These are phyloP conservation scores for Ustilago loliicola DNA, from an alignment of 1,284 basidiomycete genomes.

Conservation along the genomic window DNA sequence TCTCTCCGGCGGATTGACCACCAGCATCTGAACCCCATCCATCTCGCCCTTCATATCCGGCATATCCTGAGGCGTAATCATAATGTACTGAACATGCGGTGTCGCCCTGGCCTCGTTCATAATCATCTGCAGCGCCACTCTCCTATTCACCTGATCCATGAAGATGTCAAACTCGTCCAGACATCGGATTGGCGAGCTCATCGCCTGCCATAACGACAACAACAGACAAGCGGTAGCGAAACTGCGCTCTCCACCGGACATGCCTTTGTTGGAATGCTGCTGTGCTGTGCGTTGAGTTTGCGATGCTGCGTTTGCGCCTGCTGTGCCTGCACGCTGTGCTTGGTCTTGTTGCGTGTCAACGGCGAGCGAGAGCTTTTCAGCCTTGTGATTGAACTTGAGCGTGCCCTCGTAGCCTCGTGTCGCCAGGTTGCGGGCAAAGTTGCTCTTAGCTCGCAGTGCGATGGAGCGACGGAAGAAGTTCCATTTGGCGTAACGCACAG, in stretches of 20 bases:
- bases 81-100: constrained; percentile 58
- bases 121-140: constrained; percentile 91
- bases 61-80: constrained; percentile 68
- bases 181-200: constrained; percentile 92
- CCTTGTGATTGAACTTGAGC: constrained; percentile 81
- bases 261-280: constrained; percentile 71
- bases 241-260: constrained; percentile 93
- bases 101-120: constrained; percentile 46
- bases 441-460: constrained; percentile 83
- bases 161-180: constrained; percentile 88
- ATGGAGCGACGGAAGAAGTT: constrained; percentile 87
- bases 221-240: constrained; percentile 96
- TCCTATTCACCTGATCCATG: constrained; percentile 93
- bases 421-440: constrained; percentile 85
- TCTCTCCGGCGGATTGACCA: constrained; percentile 38
- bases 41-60: constrained; percentile 41
- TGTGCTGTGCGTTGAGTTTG: constrained; percentile 73
- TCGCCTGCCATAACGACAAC: constrained; percentile 93
- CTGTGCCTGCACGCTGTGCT: constrained; percentile 5
- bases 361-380: constrained; percentile 78
- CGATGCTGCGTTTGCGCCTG: constrained; percentile 79
- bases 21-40: constrained; percentile 35
- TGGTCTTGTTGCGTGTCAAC: constrained; percentile 71
- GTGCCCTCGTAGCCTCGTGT: constrained; percentile 77
- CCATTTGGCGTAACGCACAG: constrained; percentile 76